Base-by-base conservation (phyloP, 2,329 filamentous ascomycete species). In the Zelopaecilomyces penicillatus region DNA sequence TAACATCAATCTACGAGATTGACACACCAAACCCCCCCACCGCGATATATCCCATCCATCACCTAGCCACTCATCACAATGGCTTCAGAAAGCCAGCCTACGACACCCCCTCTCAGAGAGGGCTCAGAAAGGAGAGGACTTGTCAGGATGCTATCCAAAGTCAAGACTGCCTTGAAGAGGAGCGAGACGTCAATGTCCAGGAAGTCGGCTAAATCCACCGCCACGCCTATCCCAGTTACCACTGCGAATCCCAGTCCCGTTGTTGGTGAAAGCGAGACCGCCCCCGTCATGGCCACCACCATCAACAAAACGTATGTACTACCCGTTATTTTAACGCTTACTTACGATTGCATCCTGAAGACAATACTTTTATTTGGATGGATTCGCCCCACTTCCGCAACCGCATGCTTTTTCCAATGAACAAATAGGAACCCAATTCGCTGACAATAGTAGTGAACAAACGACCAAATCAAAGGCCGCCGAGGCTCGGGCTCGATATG, bases 141-240 rank as follows among this genome's bases (percentile, higher is more conserved):
- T 29, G 68, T 66, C 44, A 74, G 65, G 54, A 61, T 76, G 19
- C 49, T 77, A 30, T 68, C 67, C 32, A 65, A 70, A 32, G 65
- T 74, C 56, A 77, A 69, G 65, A 71, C 71, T 3, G 71, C 73
- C 30, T 64, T 76, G 38, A 74, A 64, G 59, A 69, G 64, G 51
- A 60, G 66, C 48, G 69, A 71, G 56, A 47, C 44, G 44, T 27
- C 43, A 43, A 26, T 35, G 19, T 19, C 19, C 19, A 19, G 19
- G 19, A 19, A 19, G 19, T 19, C 19, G 2, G 19, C 19, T 3
- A 19, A 19, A 19, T 19, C 32, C 12, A 34, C 32, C 9, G 12
- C 12, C 8, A 12, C 30, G 26, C n/a, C 39, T 37, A 5, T n/a
- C 5, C 39, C 7, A 28, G 30, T 39, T 33, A 19, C 34, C 30